These are phyloP conservation scores for Ceratonia siliqua DNA, from an alignment of 306 rosid genomes.

Conservation along the genomic window DNA sequence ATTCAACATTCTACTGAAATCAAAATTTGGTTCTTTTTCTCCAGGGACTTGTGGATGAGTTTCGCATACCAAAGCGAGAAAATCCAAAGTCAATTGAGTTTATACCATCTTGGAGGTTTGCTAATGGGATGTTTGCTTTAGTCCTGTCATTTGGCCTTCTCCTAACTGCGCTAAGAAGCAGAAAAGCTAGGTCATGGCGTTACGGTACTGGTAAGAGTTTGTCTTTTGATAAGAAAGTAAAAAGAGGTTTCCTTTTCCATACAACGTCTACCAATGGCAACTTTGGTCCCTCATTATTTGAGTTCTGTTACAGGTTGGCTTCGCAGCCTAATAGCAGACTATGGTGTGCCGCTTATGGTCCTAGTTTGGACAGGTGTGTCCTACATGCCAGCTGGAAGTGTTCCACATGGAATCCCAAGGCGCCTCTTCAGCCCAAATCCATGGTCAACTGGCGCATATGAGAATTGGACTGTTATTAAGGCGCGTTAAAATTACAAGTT, in stretches of 20 bases:
- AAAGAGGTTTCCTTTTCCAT: background rate
- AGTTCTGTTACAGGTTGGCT: conserved; percentile 63
- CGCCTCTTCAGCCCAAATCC: conserved; percentile 98
- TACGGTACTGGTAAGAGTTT: conserved; percentile 76
- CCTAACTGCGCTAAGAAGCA: conserved; percentile 75
- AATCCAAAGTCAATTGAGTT: conserved; percentile 50
- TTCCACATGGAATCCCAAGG: conserved; percentile 88
- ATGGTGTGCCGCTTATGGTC: conserved; percentile 97
- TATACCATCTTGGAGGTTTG: conserved; percentile 87
- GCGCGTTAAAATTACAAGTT: conserved; percentile 41
- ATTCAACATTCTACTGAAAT: background rate
- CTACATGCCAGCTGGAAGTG: conserved; percentile 70
- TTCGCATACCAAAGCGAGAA: conserved; percentile 68
- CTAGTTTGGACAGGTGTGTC: conserved; percentile 91
- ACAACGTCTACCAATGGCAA: no score
- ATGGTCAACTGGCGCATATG: conserved; percentile 98
- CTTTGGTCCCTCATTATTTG: background rate
- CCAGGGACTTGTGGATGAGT: conserved; percentile 91
- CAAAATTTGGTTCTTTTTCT: background rate
- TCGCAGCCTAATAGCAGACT: conserved; percentile 89
- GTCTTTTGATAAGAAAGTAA: background rate
- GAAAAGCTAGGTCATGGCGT: conserved; percentile 98
- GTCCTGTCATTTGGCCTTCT: conserved; percentile 98
- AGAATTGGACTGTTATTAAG: conserved; percentile 94
- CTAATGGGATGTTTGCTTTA: conserved; percentile 98